These are phyloP conservation scores for Scolecobasidium constrictum DNA, from an alignment of 2,329 filamentous ascomycete genomes.

Conservation along the genomic window DNA sequence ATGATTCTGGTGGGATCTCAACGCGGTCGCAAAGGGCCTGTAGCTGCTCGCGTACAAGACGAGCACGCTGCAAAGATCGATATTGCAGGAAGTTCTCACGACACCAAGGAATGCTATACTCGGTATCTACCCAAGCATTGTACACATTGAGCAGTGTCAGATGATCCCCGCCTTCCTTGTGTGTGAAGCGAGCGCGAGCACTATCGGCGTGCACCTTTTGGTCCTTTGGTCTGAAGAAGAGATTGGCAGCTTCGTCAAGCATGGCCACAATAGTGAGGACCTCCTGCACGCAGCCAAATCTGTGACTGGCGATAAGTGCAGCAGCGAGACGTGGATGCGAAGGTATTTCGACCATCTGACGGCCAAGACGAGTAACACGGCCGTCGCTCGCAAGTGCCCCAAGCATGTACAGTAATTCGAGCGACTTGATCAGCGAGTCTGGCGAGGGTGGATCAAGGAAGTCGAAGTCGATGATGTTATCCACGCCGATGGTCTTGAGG, in stretches of 20 bases:
- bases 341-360: constrained; percentile 92
- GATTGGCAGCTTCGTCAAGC: constrained; percentile 74
- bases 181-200: constrained; percentile 76
- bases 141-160: constrained; percentile 82
- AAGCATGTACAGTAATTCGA: constrained; percentile 86
- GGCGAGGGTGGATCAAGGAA: constrained; percentile 91
- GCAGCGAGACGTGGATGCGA: constrained; percentile 88
- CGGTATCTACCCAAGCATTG: constrained; percentile 89
- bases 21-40: constrained; percentile 87
- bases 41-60: constrained; percentile 87
- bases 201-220: constrained; percentile 95
- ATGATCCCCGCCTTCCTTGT: constrained; percentile 86
- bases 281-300: constrained; percentile 88
- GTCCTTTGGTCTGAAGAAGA: constrained; percentile 94
- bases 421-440: constrained; percentile 75
- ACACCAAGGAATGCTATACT: constrained; percentile 79
- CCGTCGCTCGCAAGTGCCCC: constrained; percentile 83
- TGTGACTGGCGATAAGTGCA: constrained; percentile 76
- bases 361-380: constrained; percentile 78
- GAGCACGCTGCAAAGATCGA: constrained; percentile 73
- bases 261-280: constrained; percentile 89
- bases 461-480: constrained; percentile 86
- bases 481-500: constrained; percentile 82
- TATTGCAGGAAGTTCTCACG: constrained; percentile 92
- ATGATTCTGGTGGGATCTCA: constrained; percentile 58